Evolutionary conservation across 345 rosid species (phyloP), one percentile per base, ranked within the genome.

Genomic region (Pistacia integerrima): DNA sequence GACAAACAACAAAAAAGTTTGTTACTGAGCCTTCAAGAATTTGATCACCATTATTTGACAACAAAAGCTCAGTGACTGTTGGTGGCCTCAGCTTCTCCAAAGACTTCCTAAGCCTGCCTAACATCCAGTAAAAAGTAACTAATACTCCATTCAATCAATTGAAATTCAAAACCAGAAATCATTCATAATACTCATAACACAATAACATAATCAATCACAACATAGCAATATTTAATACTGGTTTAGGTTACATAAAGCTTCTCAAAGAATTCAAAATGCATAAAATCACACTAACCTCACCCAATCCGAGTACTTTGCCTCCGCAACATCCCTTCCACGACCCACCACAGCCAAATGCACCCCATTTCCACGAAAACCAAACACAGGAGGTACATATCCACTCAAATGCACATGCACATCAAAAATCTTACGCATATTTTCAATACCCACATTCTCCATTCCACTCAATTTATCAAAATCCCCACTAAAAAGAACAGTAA

Each of bases 251-350:
- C 41, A 62, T 62, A 62, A 62, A 62, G 0, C 52, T 46, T 54
- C 22, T 30, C 36, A 68, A 35, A 65, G 59, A 35, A 60, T 18
- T 59, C 1, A 57, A 30, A 36, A 11, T 14, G 55, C 57, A 17
- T 8, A 48, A 35, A 60, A 4, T 33, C 28, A 70, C 70, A 76
- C 88, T 67, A 68, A 95, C 97, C 97, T 91, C 64, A 91, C 91
- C 99, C 99, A 92, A 76, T 87, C 89, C 0, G 97, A 93, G 78
- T 93, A 90, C 80, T 93, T 96, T 57, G 98, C 98, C 55, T 82
- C 80, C 1, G 97, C 92, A 67, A 87, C 54, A 58, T 83, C 84
- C 84, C 98, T 84, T 65, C 97, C 94, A 71, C 10, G 77, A 16
- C 98, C 98, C 68, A 89, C 93, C 88, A 93, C 81, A 75, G 98